Evolutionary conservation across 2,329 filamentous ascomycete genomes (phyloP), one percentile per base, ranked within the genome.

Genomic region (Lachnellula subtilissima): DNA sequence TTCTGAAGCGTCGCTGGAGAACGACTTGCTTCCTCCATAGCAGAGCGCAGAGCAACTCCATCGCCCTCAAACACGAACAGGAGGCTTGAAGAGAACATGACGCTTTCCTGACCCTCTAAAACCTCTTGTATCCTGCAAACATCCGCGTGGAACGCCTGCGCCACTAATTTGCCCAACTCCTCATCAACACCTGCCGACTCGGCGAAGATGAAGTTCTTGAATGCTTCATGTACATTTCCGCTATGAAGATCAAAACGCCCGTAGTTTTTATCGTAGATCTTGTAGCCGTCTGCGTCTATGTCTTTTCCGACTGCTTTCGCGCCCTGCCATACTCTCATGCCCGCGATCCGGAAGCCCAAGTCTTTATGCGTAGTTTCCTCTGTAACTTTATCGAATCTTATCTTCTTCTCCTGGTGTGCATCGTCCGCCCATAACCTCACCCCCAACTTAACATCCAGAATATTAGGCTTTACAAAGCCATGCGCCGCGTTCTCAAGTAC

Each of bases 391-490:
- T 84, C 78, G 65, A 87, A 85, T 32, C 83, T 78, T 37, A 72
- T 68, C 64, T 80, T 80, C 74, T 87, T 87, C 65, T 83, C 76
- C 25, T 71, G 63, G 0, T 81, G 78, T 23, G 84, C 84, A 60
- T 85, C 78, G 57, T 96, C 89, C 14, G 89, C 93, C 87, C 91
- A 97, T 5, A 99, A 75, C 35, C 89, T 82, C 50, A 85, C 81
- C 45, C 94, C 94, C 19, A 99, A 83, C 75, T 99, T 99, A 62
- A 96, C 83, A 69, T 99, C 94, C 56, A 99, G 77, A 7, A 99
- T 91, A 65, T 96, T 97, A 6, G 94, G 91, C 56, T 83, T 82
- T 66, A 82, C 83, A 76, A 92, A 97, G 0, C 90, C 91, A 61
- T 83, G 81, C 0, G 91, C 86, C 6, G 89, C 82, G 70, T 97